Evolutionary conservation across 176 grass and related monocot species (phyloP).

Genomic region (Leersia perrieri): DNA sequence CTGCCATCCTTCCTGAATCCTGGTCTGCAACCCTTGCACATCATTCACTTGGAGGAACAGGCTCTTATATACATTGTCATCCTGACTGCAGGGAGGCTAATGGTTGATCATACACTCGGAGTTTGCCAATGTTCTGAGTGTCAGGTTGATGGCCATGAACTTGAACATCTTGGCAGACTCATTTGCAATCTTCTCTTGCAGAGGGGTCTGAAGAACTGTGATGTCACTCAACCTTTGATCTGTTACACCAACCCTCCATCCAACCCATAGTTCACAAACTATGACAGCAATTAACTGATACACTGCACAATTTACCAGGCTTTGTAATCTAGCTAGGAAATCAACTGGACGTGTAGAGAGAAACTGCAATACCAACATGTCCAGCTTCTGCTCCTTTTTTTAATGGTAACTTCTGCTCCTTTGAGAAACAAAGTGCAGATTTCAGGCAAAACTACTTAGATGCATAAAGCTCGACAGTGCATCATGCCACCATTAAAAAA

Average conservation of each 20-base stretch:
- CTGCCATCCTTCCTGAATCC: slow-evolving; percentile 29
- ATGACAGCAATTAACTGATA: no score
- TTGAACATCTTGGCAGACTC: slow-evolving; percentile 21
- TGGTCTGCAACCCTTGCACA: slow-evolving; percentile 45
- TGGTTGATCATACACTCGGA: slow-evolving; percentile 49
- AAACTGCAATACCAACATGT: no score
- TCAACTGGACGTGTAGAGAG: no score
- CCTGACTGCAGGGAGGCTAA: slow-evolving; percentile 43
- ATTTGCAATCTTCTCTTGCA: slow-evolving; percentile 42
- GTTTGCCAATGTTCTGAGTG: slow-evolving; percentile 1
- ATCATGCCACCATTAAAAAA: no score
- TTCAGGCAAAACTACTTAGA: no score
- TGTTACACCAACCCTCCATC: background rate
- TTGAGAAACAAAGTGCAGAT: no score
- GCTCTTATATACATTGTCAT: slow-evolving; percentile 30
- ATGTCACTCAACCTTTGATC: slow-evolving; percentile 36
- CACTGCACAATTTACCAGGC: no score
- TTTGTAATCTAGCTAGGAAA: no score
- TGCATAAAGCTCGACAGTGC: no score
- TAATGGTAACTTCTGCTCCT: no score
- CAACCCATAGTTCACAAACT: slow-evolving; percentile 48
- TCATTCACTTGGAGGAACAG: slow-evolving; percentile 37
- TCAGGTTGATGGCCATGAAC: slow-evolving; percentile 30
- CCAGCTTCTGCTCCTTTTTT: no score
- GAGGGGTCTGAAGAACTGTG: slow-evolving; percentile 49